phyloP scores from a whole-genome alignment of 108 stramenopile species.

The Seminavis robusta region DNA sequence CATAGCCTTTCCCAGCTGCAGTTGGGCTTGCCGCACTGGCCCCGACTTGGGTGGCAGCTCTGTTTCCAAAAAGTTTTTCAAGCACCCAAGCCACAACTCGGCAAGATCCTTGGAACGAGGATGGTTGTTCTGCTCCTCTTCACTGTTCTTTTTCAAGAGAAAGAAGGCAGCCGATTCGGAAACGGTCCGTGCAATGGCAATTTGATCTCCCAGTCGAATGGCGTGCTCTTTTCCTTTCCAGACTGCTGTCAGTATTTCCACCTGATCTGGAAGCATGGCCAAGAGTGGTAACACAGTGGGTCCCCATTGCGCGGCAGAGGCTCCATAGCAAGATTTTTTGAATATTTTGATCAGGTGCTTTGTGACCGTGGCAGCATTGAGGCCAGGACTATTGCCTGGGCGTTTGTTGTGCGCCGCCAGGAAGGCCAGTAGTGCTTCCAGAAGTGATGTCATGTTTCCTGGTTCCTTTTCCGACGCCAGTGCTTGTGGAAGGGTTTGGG shows the following conservation, averaged over 20 bases:
- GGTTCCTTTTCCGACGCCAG: slow-evolving; percentile 68
- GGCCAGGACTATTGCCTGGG: neutral
- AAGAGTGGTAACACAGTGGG: slow-evolving; percentile 73
- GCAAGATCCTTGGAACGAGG: too few species aligned
- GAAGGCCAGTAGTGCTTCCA: slow-evolving; percentile 62
- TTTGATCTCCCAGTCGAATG: slow-evolving; percentile 38
- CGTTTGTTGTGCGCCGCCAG: slow-evolving; percentile 18
- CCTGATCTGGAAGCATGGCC: slow-evolving; percentile 26
- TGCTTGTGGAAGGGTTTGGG: slow-evolving; percentile 33
- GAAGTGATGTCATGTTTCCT: slow-evolving; percentile 43
- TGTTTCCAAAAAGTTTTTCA: slow-evolving; percentile 8
- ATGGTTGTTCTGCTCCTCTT: neutral
- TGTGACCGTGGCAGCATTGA: slow-evolving; percentile 26
- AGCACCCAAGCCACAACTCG: slow-evolving; percentile 18
- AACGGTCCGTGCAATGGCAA: slow-evolving; percentile 52
- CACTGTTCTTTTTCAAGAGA: slow-evolving; percentile 40
- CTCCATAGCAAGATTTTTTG: slow-evolving; percentile 65
- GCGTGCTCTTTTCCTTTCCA: slow-evolving; percentile 65
- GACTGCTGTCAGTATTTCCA: slow-evolving; percentile 19
- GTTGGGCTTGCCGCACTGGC: slow-evolving; percentile 2
- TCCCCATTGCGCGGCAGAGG: slow-evolving; percentile 47
- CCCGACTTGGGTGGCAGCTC: neutral
- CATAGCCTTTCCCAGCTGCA: slow-evolving; percentile 9
- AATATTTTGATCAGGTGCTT: slow-evolving; percentile 62
- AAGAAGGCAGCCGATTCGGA: slow-evolving; percentile 65